Evolutionary conservation across 2,329 filamentous ascomycete genomes (phyloP).

Genomic region (Phialocephala sp.): DNA sequence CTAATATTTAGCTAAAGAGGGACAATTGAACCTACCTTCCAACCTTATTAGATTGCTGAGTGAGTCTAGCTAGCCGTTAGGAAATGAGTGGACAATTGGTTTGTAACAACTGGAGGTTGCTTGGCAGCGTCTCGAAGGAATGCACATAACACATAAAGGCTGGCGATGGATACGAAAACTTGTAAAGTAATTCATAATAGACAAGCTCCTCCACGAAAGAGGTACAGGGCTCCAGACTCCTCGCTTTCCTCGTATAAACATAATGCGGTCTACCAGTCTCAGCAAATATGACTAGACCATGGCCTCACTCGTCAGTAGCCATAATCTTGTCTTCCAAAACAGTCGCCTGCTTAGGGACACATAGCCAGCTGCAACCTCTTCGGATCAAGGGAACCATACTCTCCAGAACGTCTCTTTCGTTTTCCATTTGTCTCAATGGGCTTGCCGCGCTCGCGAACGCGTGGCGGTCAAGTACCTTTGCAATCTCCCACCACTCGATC

Average conservation of each 20-base stretch:
- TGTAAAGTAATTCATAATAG: not conserved
- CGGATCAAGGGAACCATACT: conserved; percentile 44
- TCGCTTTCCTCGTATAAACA: not conserved
- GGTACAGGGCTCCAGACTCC: not conserved
- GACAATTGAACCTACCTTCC: too few relatives aligned
- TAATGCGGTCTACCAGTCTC: not conserved
- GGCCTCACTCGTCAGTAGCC: not conserved
- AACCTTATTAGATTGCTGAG: too few relatives aligned
- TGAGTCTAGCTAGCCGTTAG: too few relatives aligned
- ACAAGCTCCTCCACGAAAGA: not conserved
- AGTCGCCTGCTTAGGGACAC: conserved; percentile 33
- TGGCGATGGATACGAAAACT: too few relatives aligned
- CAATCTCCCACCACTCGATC: conserved; percentile 65
- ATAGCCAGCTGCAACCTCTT: conserved; percentile 44
- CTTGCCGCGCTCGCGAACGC: conserved; percentile 32
- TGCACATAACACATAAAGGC: not conserved
- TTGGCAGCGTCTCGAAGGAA: too few relatives aligned
- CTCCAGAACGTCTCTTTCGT: conserved; percentile 41
- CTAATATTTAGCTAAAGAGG: too few relatives aligned
- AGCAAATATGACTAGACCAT: not conserved
- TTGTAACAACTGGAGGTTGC: too few relatives aligned
- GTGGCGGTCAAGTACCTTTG: conserved; percentile 28
- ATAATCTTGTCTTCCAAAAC: not conserved
- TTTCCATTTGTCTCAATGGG: conserved; percentile 35
- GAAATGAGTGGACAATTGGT: too few relatives aligned